Percentiles rank a stretch among this genome's conserved stretches.
Conservation (phyloP, 306 rosid species). For the Cicer cuneatum region DNA sequence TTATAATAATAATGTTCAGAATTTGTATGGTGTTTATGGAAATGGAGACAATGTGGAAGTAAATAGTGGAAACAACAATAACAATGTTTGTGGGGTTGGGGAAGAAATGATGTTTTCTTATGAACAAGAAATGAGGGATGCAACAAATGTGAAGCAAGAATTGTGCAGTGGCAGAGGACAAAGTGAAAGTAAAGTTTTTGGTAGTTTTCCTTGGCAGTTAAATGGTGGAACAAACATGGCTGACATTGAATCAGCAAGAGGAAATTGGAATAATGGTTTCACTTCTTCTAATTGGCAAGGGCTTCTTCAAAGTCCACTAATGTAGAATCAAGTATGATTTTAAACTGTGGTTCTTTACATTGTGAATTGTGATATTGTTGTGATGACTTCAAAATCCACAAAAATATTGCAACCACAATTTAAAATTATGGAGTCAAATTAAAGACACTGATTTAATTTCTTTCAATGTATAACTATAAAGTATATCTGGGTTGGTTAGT, state of each 20-base stretch:
- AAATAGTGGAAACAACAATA: constrained; percentile 40
- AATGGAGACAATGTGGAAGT: constrained; percentile 65
- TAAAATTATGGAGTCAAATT: too few relatives aligned
- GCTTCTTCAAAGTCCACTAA: constrained; percentile 78
- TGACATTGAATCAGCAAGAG: constrained; percentile 67
- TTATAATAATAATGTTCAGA: constrained; percentile 46
- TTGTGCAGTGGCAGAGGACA: constrained; percentile 46
- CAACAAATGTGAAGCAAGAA: constrained; percentile 65
- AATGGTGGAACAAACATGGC: constrained; percentile 62
- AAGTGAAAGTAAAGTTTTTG: constrained; percentile 57
- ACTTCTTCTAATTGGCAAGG: constrained; percentile 79
- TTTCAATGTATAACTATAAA: constrained; percentile 39
- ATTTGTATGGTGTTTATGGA: constrained; percentile 61
- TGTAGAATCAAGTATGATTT: constrained; percentile 47
- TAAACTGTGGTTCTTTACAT: neutral
- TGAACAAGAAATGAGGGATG: constrained; percentile 56
- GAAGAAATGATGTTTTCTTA: constrained; percentile 49
- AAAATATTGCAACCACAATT: too few relatives aligned
- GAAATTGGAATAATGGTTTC: constrained; percentile 74
- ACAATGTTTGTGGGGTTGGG: constrained; percentile 15
- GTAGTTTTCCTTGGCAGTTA: constrained; percentile 75
- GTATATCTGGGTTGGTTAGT: constrained; percentile 40
- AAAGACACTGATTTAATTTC: constrained; percentile 10
- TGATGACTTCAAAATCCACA: too few relatives aligned
- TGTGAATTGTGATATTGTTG: neutral